phyloP scores from a whole-genome alignment of 2,329 filamentous ascomycete genomes.

The Leptographium galeiforme region DNA sequence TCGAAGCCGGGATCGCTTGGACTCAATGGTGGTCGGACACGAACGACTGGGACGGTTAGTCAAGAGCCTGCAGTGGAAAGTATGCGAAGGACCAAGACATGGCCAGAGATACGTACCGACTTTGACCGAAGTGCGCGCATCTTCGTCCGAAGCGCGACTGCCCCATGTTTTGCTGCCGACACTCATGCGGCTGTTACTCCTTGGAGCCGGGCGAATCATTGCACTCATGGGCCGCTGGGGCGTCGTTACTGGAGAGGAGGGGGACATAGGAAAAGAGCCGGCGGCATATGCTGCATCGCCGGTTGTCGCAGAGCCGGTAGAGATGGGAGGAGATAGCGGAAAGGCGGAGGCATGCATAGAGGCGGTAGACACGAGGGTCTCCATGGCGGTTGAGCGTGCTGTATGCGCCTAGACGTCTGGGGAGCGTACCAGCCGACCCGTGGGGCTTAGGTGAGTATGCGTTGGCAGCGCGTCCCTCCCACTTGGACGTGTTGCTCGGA shows the following conservation, averaged over 20 bases:
- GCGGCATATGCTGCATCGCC: neutral
- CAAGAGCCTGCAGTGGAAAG: slow-evolving; percentile 2
- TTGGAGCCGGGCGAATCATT: slow-evolving; percentile 57
- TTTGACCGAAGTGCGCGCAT: slow-evolving; percentile 84
- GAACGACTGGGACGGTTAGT: slow-evolving; percentile 51
- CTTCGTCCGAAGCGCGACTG: slow-evolving; percentile 80
- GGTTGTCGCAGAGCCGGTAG: neutral
- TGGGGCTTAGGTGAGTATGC: neutral
- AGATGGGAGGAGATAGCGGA: neutral
- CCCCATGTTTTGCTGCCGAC: slow-evolving; percentile 63
- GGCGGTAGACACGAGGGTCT: neutral
- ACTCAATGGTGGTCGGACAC: slow-evolving; percentile 76
- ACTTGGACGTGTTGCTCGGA: neutral
- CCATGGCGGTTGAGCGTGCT: neutral
- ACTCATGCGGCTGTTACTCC: slow-evolving; percentile 78
- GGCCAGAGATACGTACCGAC: slow-evolving; percentile 56
- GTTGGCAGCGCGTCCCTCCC: neutral
- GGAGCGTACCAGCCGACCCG: neutral
- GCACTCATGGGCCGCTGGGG: slow-evolving; percentile 65
- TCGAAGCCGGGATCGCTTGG: slow-evolving; percentile 83
- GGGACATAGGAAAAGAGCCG: slow-evolving; percentile 16
- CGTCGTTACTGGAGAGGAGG: slow-evolving; percentile 45
- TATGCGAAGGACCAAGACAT: neutral
- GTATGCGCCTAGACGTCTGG: neutral
- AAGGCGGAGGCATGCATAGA: neutral